Evolutionary conservation across 1,139 yeast species (phyloP), one percentile per base, ranked within the genome.

Genomic region (Martiniozyma asiatica): DNA sequence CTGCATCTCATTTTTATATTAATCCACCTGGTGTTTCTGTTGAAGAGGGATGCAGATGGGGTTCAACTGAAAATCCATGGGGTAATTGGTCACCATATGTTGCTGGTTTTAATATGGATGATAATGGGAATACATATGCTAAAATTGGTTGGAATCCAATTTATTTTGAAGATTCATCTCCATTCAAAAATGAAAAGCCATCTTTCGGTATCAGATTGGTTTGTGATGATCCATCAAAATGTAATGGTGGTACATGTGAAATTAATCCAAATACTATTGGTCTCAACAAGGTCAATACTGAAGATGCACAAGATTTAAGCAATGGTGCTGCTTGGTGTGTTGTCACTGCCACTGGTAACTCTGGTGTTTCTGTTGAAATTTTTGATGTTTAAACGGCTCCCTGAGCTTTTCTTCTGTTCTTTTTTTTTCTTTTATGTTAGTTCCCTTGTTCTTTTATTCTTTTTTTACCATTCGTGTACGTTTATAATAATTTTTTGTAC

Each of bases 1-100:
- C 94, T 31, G 84, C 94, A 26, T 80, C 94, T 31, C 95, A 84
- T 55, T 84, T 70, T 60, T 84, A 84, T 55, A 57, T 84, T 52
- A 84, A 84, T 55, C 70, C 87, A 22, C 94, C 94, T 13, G 95
- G 95, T 37, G 76, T 78, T 19, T 68, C 82, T 22, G 65, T 74
- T 20, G 61, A 61, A 12, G 87, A 81, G 29, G 94, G 78, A 20
- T 84, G 95, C 56, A 69, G 70, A 38, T 84, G 95, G 95, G 94
- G 94, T 2, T 53, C 76, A 18, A 63, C 62, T 17, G 58, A 62
- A 35, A 61, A 76, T 40, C 75, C 89, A 14, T 60, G 62, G 41
- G 95, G 95, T 37, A 82, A 84, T 65, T 84, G 94, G 94, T 59
- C 94, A 16, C 94, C 95, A 16, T 84, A 80, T 46, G 93, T 84